Evolutionary conservation across 2,329 filamentous ascomycete species (phyloP).

Genomic region (Penicillium sp.): DNA sequence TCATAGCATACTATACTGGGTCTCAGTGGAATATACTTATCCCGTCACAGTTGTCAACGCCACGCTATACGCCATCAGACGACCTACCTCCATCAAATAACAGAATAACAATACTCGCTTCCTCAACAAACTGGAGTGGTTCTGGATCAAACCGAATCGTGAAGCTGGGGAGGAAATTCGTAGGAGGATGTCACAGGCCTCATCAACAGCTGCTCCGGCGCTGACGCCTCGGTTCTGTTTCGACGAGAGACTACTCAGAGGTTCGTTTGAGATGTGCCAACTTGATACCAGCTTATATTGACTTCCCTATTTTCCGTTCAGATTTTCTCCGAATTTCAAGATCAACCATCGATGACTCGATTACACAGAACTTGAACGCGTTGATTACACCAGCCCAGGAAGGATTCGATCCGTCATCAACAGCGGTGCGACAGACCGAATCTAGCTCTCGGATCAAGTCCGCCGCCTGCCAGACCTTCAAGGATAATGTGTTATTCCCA

Average conservation of each 20-base stretch:
- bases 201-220: slow-evolving; percentile 45
- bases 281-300: slow-evolving; percentile 11
- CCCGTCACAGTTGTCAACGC: not conserved
- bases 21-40: not conserved
- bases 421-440: slow-evolving; percentile 58
- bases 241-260: slow-evolving; percentile 64
- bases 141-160: slow-evolving; percentile 33
- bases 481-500: slow-evolving; percentile 75
- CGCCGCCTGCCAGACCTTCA: slow-evolving; percentile 67
- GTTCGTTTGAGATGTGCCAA: slow-evolving; percentile 42
- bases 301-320: slow-evolving; percentile 61
- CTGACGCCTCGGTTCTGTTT: slow-evolving; percentile 78
- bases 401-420: slow-evolving; percentile 78
- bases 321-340: slow-evolving; percentile 90
- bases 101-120: not conserved
- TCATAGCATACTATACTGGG: not conserved
- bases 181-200: slow-evolving; percentile 39
- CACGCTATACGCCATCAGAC: not conserved
- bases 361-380: slow-evolving; percentile 88
- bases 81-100: not conserved
- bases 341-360: slow-evolving; percentile 83
- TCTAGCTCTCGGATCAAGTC: slow-evolving; percentile 55
- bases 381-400: slow-evolving; percentile 68
- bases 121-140: slow-evolving; percentile 39
- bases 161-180: slow-evolving; percentile 18